Base-by-base conservation (phyloP, 805 yeast species). In the Wickerhamomyces chaumierensis region DNA sequence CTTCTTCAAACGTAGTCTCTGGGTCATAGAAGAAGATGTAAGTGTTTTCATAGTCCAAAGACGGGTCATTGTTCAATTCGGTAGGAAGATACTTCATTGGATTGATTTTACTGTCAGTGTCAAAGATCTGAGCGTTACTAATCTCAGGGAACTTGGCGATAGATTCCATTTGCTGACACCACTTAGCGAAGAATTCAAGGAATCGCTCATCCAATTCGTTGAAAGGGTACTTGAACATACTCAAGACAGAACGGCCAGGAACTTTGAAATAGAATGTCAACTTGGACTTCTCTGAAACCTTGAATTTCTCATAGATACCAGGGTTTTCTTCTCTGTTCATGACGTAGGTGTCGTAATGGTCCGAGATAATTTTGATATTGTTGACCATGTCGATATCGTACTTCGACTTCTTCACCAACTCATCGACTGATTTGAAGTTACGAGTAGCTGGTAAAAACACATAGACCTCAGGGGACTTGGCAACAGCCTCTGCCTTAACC, bases 1-100 rank as follows among this genome's bases (percentile, higher is more conserved):
- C 92, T 52, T 83, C 92, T 2, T 64, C 65, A 1, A 75, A 64
- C 5, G 61, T 60, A 0, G 73, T 61, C 16, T 68, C 65, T n/a
- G 58, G 57, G 41, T 76, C 78, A 49, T 67, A 73, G 35, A 65
- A 59, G 45, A 69, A 78, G 4, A 80, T 66, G 44, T 79, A 71
- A 0, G 29, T 25, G n/a, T 25, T 25, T 14, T 25, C 29, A 25
- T 25, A 25, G n/a, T 11, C n/a, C 29, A 25, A 25, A 25, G 29
- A 25, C n/a, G 29, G 29, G 14, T 25, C 29, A 13, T 25, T 4
- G 29, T 25, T 25, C 29, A 25, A 13, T 25, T 25, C 29, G 4
- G 29, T 13, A 9, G 29, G 29, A 9, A 25, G 14, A 25, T 25
- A 25, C 14, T 25, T 25, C 29, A 25, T 25, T 4, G 29, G 29